Percentiles rank a stretch among this genome's conserved stretches.
Evolutionary conservation across 176 grass and related monocot genomes (phyloP).

Genomic region (Ensete glaucum): DNA sequence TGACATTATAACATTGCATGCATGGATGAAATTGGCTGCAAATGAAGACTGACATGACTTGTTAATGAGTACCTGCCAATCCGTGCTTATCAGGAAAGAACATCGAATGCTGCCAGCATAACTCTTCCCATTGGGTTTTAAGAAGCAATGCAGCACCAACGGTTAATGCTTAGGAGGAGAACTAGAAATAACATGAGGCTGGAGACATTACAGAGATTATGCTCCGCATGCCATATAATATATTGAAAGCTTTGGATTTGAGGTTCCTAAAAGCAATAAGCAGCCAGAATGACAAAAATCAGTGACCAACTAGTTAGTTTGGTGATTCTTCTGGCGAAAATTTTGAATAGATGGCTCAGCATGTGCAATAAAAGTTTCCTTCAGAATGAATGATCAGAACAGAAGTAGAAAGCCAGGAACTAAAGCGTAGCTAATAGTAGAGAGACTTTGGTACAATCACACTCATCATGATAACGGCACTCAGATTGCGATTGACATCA

Average conservation of each 20-base stretch:
- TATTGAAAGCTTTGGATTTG: background rate
- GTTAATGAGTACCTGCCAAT: no score
- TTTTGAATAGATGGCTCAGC: background rate
- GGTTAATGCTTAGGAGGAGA: background rate
- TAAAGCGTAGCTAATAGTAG: background rate
- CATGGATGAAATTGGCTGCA: no score
- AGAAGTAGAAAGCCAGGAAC: background rate
- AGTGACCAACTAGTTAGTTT: background rate
- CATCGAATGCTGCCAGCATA: background rate
- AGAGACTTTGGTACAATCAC: background rate
- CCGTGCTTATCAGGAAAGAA: background rate
- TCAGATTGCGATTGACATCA: background rate
- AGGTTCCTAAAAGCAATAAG: background rate
- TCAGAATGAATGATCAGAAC: background rate
- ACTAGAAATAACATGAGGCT: background rate
- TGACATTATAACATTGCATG: no score
- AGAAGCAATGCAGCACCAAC: background rate
- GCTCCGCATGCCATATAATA: background rate
- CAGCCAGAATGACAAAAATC: background rate
- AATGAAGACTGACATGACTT: no score
- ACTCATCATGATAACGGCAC: background rate
- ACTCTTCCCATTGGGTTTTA: background rate
- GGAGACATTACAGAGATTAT: background rate
- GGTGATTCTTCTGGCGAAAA: background rate
- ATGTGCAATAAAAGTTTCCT: background rate